These are phyloP conservation scores for Botrytis pseudocinerea DNA, from an alignment of 2,329 filamentous ascomycete species.

Conservation along the genomic window DNA sequence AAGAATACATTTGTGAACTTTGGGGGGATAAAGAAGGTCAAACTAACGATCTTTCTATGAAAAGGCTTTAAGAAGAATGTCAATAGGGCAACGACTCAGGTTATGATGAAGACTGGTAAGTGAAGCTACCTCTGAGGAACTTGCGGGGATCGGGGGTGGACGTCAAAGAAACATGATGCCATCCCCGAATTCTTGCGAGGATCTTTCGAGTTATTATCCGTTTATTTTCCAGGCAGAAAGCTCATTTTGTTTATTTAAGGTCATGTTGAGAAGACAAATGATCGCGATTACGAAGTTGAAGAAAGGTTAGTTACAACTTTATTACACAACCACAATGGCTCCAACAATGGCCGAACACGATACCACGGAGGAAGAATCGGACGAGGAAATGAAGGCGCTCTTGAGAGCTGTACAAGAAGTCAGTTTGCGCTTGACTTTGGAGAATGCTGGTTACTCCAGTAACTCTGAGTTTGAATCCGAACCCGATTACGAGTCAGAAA, in stretches of 20 bases:
- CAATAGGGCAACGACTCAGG: constrained; percentile 97
- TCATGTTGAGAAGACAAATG: constrained; percentile 97
- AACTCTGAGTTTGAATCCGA: constrained; percentile 4
- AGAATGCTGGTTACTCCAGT: neutral
- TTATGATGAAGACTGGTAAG: constrained; percentile 98
- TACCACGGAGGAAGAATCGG: neutral
- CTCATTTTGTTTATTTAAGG: constrained; percentile 48
- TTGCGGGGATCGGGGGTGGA: neutral
- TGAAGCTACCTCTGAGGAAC: constrained; percentile 15
- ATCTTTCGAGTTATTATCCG: neutral
- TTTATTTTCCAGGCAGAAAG: constrained; percentile 4
- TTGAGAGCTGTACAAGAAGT: neutral
- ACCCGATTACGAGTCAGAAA: neutral
- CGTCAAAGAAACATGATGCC: neutral
- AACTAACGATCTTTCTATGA: neutral
- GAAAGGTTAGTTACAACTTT: constrained; percentile 61
- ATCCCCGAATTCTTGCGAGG: neutral
- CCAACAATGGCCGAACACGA: neutral
- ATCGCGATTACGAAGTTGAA: constrained; percentile 98
- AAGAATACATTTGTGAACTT: constrained; percentile 33
- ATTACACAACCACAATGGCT: neutral
- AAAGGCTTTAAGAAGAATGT: constrained; percentile 92
- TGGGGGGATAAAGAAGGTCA: constrained; percentile 19
- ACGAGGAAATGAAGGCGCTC: neutral
- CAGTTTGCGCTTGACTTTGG: neutral